Evolutionary conservation across 2,329 filamentous ascomycete genomes (phyloP).

Genomic region (Zymoseptoria ardabiliae): DNA sequence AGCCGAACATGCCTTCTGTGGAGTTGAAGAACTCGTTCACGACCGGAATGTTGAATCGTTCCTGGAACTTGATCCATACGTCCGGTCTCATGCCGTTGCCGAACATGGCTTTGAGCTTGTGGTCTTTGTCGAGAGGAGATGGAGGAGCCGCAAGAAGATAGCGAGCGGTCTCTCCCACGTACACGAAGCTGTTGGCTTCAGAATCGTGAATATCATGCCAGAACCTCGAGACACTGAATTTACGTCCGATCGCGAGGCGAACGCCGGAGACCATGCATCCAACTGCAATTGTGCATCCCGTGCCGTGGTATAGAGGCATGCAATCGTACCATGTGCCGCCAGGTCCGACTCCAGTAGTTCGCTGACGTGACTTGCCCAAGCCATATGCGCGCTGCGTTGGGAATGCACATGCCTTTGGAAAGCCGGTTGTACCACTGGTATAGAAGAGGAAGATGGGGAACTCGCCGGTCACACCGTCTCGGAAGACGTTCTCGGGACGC

Average conservation of each 20-base stretch:
- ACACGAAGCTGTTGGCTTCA: conserved; percentile 62
- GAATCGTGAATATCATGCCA: conserved; percentile 65
- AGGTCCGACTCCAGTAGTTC: conserved; percentile 30
- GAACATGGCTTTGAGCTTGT: conserved; percentile 53
- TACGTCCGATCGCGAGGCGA: conserved; percentile 56
- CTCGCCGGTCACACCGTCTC: conserved; percentile 43
- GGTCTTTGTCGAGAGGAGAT: conserved; percentile 52
- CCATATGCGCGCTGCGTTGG: conserved; percentile 44
- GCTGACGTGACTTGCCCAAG: conserved; percentile 32
- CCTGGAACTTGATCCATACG: conserved; percentile 58
- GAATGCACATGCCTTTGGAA: conserved; percentile 64
- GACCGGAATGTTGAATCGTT: conserved; percentile 55
- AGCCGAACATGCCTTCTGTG: conserved; percentile 60
- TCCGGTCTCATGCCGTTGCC: conserved; percentile 64
- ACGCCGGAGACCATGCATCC: conserved; percentile 48
- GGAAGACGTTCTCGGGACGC: conserved; percentile 49
- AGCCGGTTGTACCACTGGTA: conserved; percentile 68
- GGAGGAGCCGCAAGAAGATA: conserved; percentile 64
- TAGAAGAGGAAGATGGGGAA: conserved; percentile 62
- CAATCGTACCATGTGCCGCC: conserved; percentile 65
- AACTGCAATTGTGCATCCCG: conserved; percentile 55
- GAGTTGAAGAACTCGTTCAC: conserved; percentile 72
- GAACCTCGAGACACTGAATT: conserved; percentile 63
- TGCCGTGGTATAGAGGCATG: conserved; percentile 74
- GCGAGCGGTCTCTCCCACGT: conserved; percentile 69